phyloP scores from a whole-genome alignment of 371 early-diverging fungal species.

The Blastocladiella emersonii region DNA sequence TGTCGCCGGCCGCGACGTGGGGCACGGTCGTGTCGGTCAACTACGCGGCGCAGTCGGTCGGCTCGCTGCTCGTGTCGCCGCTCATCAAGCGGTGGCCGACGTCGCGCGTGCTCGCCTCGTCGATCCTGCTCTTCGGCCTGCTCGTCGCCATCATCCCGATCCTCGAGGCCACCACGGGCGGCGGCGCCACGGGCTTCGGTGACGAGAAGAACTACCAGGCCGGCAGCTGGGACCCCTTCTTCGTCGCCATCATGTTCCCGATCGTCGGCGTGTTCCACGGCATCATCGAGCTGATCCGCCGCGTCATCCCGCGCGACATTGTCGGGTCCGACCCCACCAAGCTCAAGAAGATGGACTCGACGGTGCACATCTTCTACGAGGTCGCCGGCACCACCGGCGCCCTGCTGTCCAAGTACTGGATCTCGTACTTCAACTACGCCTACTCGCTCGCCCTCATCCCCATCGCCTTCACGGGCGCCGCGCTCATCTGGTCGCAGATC shows the following conservation, averaged over 20 bases:
- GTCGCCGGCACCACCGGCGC: slow-evolving; percentile 36
- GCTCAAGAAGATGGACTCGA: slow-evolving; percentile 34
- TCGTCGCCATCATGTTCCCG: slow-evolving; percentile 25
- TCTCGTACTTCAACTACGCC: slow-evolving; percentile 22
- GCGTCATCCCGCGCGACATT: slow-evolving; percentile 37
- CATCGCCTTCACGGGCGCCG: slow-evolving; percentile 23
- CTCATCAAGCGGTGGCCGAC: too few species aligned
- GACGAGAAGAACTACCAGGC: background rate
- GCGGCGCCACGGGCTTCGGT: slow-evolving; percentile 12
- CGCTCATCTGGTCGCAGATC: slow-evolving; percentile 18
- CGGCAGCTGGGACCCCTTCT: slow-evolving; percentile 16
- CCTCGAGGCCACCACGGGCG: slow-evolving; percentile 33
- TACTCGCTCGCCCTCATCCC: slow-evolving; percentile 27
- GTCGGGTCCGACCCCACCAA: slow-evolving; percentile 36
- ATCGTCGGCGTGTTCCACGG: slow-evolving; percentile 31
- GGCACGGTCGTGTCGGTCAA: slow-evolving; percentile 6
- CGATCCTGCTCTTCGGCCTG: slow-evolving; percentile 23
- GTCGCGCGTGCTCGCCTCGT: slow-evolving; percentile 21
- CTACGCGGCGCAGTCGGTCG: slow-evolving; percentile 36
- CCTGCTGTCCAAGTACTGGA: slow-evolving; percentile 25
- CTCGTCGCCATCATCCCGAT: slow-evolving; percentile 25
- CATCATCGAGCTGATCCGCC: slow-evolving; percentile 36
- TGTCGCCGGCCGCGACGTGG: slow-evolving; percentile 5
- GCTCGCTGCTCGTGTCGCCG: too few species aligned
- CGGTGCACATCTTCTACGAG: slow-evolving; percentile 37